Conservation (phyloP, 768 basidiomycete species). For the Leccinum barrowsii region DNA sequence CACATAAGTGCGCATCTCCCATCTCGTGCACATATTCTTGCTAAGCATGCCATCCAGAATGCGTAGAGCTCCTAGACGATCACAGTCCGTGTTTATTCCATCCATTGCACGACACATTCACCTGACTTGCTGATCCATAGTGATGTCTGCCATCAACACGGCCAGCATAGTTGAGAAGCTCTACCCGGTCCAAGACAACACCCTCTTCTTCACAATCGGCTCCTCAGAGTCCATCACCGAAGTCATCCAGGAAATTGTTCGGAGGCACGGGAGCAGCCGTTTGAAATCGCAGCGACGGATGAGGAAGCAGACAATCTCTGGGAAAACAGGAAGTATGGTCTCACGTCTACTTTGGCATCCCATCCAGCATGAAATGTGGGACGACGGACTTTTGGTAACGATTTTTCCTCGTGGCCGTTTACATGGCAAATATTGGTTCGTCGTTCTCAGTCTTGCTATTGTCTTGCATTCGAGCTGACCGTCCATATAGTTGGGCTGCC, state of each 20-base stretch:
- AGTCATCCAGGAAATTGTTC: slow-evolving; percentile 56
- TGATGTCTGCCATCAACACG: slow-evolving; percentile 75
- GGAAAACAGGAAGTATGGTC: slow-evolving; percentile 81
- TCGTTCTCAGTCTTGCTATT: too few relatives aligned
- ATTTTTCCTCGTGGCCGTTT: too few relatives aligned
- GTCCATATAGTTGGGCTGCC: too few relatives aligned
- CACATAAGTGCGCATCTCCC: slow-evolving; percentile 58
- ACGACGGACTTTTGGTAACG: slow-evolving; percentile 86
- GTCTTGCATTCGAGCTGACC: too few relatives aligned
- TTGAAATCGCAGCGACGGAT: slow-evolving; percentile 73
- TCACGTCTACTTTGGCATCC: slow-evolving; percentile 66
- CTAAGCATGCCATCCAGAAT: slow-evolving; percentile 48
- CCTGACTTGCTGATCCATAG: slow-evolving; percentile 30
- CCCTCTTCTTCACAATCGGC: slow-evolving; percentile 90
- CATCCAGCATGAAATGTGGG: slow-evolving; percentile 70
- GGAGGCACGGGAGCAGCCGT: slow-evolving; percentile 65
- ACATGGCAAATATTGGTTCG: too few relatives aligned
- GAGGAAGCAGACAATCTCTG: slow-evolving; percentile 76
- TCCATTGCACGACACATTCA: neutral
- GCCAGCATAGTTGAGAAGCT: slow-evolving; percentile 56
- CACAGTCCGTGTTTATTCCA: slow-evolving; percentile 41
- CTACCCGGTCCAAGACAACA: slow-evolving; percentile 65
- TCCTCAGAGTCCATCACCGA: slow-evolving; percentile 54
- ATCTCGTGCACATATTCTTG: neutral
- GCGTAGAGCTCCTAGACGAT: slow-evolving; percentile 84